These are phyloP conservation scores for Arthroderma uncinatum DNA, from an alignment of 2,329 filamentous ascomycete species.

Conservation along the genomic window DNA sequence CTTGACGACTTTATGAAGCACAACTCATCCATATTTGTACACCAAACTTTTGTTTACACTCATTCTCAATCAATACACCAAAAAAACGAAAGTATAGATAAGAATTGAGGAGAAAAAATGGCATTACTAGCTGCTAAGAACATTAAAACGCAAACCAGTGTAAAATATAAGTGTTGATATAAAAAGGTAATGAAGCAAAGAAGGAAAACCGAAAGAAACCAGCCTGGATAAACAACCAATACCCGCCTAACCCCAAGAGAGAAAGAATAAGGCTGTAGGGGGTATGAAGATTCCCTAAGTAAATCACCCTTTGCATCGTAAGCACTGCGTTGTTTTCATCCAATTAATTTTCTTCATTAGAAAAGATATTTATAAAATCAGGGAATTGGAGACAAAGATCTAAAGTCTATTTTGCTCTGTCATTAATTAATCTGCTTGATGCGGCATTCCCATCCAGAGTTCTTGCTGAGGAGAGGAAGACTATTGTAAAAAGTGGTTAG, in stretches of 20 bases:
- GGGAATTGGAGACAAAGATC: background rate
- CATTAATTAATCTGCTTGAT: conserved; percentile 59
- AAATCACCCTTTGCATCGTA: background rate
- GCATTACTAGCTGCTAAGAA: background rate
- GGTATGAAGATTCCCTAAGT: background rate
- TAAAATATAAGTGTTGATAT: background rate
- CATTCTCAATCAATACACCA: too few relatives aligned
- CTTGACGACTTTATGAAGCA: too few relatives aligned
- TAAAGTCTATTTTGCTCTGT: background rate
- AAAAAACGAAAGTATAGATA: background rate
- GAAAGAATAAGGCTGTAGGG: background rate
- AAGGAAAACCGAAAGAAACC: background rate
- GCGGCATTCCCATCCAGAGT: conserved; percentile 83
- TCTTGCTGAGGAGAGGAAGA: conserved; percentile 68
- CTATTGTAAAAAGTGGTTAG: conserved; percentile 41
- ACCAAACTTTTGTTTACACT: background rate
- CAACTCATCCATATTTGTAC: too few relatives aligned
- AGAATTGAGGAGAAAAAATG: background rate
- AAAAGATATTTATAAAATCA: background rate
- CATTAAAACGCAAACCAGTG: background rate
- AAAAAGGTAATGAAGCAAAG: background rate
- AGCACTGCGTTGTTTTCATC: background rate
- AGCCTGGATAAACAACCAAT: background rate
- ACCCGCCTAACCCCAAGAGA: background rate
- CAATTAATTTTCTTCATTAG: conserved; percentile 1